These are phyloP conservation scores for Lepidium aucheri DNA, from an alignment of 345 rosid genomes.

Conservation along the genomic window DNA sequence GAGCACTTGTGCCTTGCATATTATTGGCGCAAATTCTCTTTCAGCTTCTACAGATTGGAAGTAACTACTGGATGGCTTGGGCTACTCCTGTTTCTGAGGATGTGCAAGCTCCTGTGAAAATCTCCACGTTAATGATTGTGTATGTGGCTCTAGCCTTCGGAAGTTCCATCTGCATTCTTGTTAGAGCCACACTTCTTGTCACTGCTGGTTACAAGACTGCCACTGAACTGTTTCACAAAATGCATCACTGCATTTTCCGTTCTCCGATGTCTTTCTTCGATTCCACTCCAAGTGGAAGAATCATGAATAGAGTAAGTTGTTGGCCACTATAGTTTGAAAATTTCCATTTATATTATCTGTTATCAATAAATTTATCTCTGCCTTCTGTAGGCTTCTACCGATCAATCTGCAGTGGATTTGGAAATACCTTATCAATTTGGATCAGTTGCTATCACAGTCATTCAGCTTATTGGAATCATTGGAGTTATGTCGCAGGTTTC, in stretches of 20 bases:
- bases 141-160: conserved; percentile 48
- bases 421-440: too few relatives aligned
- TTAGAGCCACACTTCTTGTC: conserved; percentile 43
- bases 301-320: conserved; percentile 50
- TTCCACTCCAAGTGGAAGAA: conserved; percentile 77
- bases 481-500: too few relatives aligned
- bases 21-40: conserved; percentile 53
- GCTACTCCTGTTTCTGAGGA: conserved; percentile 58
- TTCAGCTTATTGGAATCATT: too few relatives aligned
- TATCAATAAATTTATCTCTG: too few relatives aligned
- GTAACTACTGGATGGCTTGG: conserved; percentile 92
- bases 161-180: conserved; percentile 53
- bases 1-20: conserved; percentile 65
- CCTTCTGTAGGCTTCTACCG: too few relatives aligned
- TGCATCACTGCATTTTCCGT: conserved; percentile 60
- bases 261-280: conserved; percentile 84
- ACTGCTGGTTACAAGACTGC: conserved; percentile 65
- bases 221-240: conserved; percentile 53
- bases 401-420: too few relatives aligned
- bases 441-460: too few relatives aligned
- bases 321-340: not conserved
- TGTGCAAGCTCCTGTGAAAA: conserved; percentile 41
- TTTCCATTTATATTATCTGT: too few relatives aligned
- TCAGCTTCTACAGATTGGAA: conserved; percentile 65
- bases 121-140: conserved; percentile 41